Base-by-base conservation (phyloP, 1,284 basidiomycete species). In the Trametes polyzona region DNA sequence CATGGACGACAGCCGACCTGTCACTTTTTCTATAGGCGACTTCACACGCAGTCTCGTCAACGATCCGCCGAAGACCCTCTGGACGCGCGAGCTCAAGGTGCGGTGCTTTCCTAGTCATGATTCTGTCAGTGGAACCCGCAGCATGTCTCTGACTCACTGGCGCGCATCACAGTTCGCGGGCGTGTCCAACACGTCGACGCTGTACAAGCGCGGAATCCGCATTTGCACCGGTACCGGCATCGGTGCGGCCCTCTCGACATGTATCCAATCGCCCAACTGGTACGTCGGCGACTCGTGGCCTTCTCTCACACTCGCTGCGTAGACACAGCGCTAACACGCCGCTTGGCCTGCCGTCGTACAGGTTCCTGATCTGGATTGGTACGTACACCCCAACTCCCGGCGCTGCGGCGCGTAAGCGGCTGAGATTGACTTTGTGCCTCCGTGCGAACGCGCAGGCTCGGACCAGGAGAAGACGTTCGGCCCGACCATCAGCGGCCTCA, bases 351-450 rank as follows among this genome's bases (percentile, higher is more conserved):
- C 58, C 24, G 52, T 39, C 44, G 46, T 33, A 58, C 59, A 88
- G 86, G 86, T 90, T 81, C 70, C 76, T 90, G 54, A 90, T 91
- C 63, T 90, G 88, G 88, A 90, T 91, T 59, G 87, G 87, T 83
- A 67, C 63, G 78, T 69, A 26, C 33, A 35, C 43, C n/a, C 32
- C n/a, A 16, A 27, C 29, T 36, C 47, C 41, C 33, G 36, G n/a
- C 59, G 30, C 52, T 50, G 56, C 52, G 54, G 33, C 40, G 51
- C 43, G 35, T 43, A 36, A 11, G 44, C 19, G 47, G 47, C 57
- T 44, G 60, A 62, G 54, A 59, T 59, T 54, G 49, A 56, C 57
- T 62, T 59, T 47, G 19, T 40, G 35, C 14, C 36, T 40, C 29
- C 29, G 35, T 46, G 47, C 41, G 46, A 40, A 39, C 29, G 53